Conservation (phyloP, 345 rosid species). For the Trapa incisa region DNA sequence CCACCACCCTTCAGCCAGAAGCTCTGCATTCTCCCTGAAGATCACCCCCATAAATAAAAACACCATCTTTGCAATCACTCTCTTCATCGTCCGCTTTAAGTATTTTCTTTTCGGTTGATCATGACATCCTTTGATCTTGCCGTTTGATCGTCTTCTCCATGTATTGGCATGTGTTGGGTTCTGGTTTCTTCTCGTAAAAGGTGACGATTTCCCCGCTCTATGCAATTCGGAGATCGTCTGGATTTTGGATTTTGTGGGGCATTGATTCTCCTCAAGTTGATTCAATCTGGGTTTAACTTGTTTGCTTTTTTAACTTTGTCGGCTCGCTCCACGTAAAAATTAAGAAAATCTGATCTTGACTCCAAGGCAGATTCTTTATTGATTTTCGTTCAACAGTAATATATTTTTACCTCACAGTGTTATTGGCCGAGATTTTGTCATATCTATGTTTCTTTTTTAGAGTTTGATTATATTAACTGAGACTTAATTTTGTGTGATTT, state of each 20-base stretch:
- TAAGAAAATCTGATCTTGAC: neutral
- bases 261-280: neutral
- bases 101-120: neutral
- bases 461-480: neutral
- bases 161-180: neutral
- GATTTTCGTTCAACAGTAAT: neutral
- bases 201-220: neutral
- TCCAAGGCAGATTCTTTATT: conserved; percentile 2
- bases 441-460: neutral
- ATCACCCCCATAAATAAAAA: neutral
- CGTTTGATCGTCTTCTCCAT: neutral
- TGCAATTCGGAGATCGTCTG: conserved; percentile 1
- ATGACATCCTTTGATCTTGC: neutral
- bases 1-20: conserved; percentile 1
- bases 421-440: neutral
- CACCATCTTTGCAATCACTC: neutral
- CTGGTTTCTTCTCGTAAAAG: neutral
- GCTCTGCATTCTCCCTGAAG: neutral
- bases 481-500: neutral
- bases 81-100: too few relatives aligned
- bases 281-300: neutral
- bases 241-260: neutral
- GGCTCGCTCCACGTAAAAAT: conserved; percentile 1
- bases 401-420: neutral
- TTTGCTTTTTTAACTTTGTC: neutral